phyloP scores from a whole-genome alignment of 768 basidiomycete genomes.

The Pholiota molesta region DNA sequence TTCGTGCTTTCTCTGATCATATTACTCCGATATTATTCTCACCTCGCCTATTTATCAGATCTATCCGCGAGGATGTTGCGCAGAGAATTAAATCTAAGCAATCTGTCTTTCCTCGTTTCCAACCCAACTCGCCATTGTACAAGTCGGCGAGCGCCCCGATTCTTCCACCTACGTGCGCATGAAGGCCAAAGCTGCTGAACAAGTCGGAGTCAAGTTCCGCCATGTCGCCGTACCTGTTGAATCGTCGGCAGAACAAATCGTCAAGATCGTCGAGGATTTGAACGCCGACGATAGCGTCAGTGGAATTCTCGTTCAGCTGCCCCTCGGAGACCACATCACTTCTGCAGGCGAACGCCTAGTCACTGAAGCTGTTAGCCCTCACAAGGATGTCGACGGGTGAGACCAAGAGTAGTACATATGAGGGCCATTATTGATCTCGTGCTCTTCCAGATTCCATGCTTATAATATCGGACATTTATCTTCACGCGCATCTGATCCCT shows the following conservation, averaged over 20 bases:
- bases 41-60: slow-evolving; percentile 45
- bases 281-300: slow-evolving; percentile 82
- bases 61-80: slow-evolving; percentile 79
- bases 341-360: slow-evolving; percentile 85
- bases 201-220: slow-evolving; percentile 87
- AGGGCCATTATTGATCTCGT: slow-evolving; percentile 1
- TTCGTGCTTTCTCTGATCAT: slow-evolving; percentile 35
- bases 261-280: slow-evolving; percentile 76
- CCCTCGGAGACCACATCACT: slow-evolving; percentile 81
- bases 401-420: slow-evolving; percentile 22
- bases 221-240: slow-evolving; percentile 77
- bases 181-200: slow-evolving; percentile 95
- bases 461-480: slow-evolving; percentile 97
- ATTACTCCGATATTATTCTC: slow-evolving; percentile 7
- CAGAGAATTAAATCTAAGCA: slow-evolving; percentile 66
- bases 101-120: slow-evolving; percentile 80
- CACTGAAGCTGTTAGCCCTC: slow-evolving; percentile 92
- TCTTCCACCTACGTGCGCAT: slow-evolving; percentile 94
- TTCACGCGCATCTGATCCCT: slow-evolving; percentile 89
- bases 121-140: slow-evolving; percentile 87
- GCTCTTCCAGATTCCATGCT: slow-evolving; percentile 80
- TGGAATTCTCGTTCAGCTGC: slow-evolving; percentile 95
- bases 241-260: slow-evolving; percentile 73
- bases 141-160: slow-evolving; percentile 91
- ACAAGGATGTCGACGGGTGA: slow-evolving; percentile 97